phyloP scores from a whole-genome alignment of 2,329 filamentous ascomycete species.

The Aspergillus awamori region DNA sequence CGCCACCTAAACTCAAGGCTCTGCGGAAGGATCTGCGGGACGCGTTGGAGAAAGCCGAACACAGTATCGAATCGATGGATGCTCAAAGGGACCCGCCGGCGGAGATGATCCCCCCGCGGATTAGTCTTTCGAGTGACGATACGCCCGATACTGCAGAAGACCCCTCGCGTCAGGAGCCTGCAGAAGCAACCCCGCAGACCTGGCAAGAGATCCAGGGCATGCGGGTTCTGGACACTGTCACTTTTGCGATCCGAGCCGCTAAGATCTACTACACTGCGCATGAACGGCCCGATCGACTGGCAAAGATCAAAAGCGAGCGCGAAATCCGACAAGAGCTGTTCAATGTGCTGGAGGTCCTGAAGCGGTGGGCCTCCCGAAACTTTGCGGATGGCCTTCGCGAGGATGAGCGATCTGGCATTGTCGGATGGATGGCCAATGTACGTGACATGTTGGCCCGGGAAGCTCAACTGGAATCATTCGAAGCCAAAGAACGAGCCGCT shows the following conservation, averaged over 20 bases:
- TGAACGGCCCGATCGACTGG: constrained; percentile 80
- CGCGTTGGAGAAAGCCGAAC: constrained; percentile 69
- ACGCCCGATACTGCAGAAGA: constrained; percentile 49
- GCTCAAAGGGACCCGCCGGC: constrained; percentile 35
- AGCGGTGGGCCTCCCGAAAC: constrained; percentile 84
- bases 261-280: constrained; percentile 97
- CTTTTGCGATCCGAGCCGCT: constrained; percentile 90
- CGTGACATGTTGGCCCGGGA: constrained; percentile 76
- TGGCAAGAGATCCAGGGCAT: constrained; percentile 90
- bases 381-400: constrained; percentile 80
- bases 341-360: constrained; percentile 84
- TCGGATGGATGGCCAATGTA: constrained; percentile 77
- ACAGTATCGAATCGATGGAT: constrained; percentile 60
- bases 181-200: constrained; percentile 53
- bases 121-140: constrained; percentile 37
- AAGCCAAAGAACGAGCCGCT: constrained; percentile 69
- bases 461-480: constrained; percentile 73
- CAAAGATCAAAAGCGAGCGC: constrained; percentile 84
- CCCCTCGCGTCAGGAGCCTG: constrained; percentile 23
- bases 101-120: constrained; percentile 31
- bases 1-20: constrained; percentile 78
- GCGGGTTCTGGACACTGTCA: constrained; percentile 89
- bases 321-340: constrained; percentile 82
- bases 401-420: constrained; percentile 76
- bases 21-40: constrained; percentile 71